Conservation (phyloP, 2,329 filamentous ascomycete genomes). For the Spiromastix sp. region DNA sequence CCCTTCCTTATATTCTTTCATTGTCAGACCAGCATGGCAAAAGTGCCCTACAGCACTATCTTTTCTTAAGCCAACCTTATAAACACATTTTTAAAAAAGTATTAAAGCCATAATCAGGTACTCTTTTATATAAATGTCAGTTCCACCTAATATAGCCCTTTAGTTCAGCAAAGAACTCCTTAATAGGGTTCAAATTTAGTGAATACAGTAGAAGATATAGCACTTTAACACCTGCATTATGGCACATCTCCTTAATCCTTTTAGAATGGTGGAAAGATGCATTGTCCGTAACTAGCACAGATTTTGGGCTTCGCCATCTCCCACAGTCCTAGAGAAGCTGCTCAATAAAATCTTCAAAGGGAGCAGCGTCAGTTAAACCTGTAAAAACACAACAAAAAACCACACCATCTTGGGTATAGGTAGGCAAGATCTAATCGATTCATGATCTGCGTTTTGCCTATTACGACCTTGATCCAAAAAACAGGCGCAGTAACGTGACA, state of each 20-base stretch:
- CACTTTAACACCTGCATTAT: conserved; percentile 8
- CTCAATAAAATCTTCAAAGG: conserved; percentile 23
- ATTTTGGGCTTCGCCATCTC: conserved; percentile 20
- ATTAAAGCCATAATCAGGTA: conserved; percentile 11
- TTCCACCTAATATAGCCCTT: conserved; percentile 24
- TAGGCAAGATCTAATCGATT: conserved; percentile 22
- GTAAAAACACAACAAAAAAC: conserved; percentile 19
- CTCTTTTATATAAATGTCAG: conserved; percentile 15
- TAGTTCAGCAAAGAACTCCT: conserved; percentile 27
- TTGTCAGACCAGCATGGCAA: conserved; percentile 11
- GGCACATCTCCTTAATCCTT: conserved; percentile 8
- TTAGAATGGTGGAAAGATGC: conserved; percentile 7
- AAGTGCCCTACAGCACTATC: conserved; percentile 14
- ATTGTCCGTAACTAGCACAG: conserved; percentile 21
- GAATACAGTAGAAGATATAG: conserved; percentile 25
- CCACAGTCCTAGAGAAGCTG: conserved; percentile 20
- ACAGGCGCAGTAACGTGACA: too few relatives aligned
- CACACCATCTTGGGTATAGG: conserved; percentile 22
- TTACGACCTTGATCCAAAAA: too few relatives aligned
- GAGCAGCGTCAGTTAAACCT: conserved; percentile 18
- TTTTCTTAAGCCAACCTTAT: conserved; percentile 13
- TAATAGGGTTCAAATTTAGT: conserved; percentile 26
- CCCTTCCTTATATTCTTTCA: too few relatives aligned
- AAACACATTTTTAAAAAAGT: conserved; percentile 17
- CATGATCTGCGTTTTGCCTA: too few relatives aligned